Base-by-base conservation (phyloP, 179 eudicot genomes). In the Heliamphora pulchella region DNA sequence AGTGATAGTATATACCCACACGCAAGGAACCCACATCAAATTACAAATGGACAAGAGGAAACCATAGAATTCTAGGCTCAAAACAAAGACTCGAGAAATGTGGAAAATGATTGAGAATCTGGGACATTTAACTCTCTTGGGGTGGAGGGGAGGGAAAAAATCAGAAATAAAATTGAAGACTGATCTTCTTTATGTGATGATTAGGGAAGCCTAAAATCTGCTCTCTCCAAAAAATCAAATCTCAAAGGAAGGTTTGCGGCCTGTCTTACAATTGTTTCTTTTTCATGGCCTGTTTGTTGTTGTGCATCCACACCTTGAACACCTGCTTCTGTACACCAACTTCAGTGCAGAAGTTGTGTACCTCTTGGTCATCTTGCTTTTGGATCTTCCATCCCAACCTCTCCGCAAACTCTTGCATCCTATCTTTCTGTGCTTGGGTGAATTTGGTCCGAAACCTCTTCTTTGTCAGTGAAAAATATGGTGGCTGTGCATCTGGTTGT, bases 221-320 rank as follows among this genome's bases (percentile, higher is more conserved):
- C 20, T 61, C 63, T 10, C 51, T 46, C 51, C 44, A 65, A 80
- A 51, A 51, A 10, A 46, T n/a, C 47, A 46, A 62, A 76, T 41
- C 15, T 4, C 39, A 8, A 3, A 74, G 39, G 2, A 11, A 62
- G 78, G 39, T 43, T 3, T 8, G 13, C 54, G 43, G 22, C 2
- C 22, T 6, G 68, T 68, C 75, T 77, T 72, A 81, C 81, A 67
- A n/a, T 78, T 78, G 85, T 83, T 84, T 89, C 84, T 79, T 89
- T 81, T 87, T 91, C 10, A 80, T 67, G 69, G 92, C 81, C 66
- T 87, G 91, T 71, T 92, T 93, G 80, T 88, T 89, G 77, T 93
- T 93, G 70, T 93, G 98, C 93, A 93, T 89, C 98, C 98, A 93
- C 62, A 93, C 98, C 72, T 92, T 93, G 78, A 93, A 89, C 15